Base-by-base conservation (phyloP, 2,329 filamentous ascomycete species). In the Hypocrella siamensis region DNA sequence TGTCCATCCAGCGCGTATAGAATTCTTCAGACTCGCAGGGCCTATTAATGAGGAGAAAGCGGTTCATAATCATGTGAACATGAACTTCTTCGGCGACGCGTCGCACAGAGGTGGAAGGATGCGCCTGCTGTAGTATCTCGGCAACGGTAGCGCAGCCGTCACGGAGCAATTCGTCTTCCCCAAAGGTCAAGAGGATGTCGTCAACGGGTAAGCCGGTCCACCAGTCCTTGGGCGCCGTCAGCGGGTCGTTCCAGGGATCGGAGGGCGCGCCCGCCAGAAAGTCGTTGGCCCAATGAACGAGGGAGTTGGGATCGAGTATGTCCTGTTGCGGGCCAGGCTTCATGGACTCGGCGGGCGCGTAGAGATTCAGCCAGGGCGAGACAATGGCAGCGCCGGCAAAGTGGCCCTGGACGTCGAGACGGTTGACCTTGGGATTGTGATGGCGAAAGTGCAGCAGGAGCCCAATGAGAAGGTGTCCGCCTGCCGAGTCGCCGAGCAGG, bases 191-290 rank as follows among this genome's bases (percentile, higher is more conserved):
- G 17, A 36, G 14, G 15, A 36, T 28, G 16, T 28, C 19, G 16
- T 33, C 27, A 12, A 36, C 16, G 12, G 34, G 34, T 10, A 36
- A 12, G 15, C 18, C 31, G 12, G 15, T 12, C 34, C 34, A 36
- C 34, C 34, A 36, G 3, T 33, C 34, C 6, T 10, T 16, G 15
- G 34, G 34, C 15, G 34, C 34, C 9, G 31, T 33, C 24, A 36
- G 17, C n/a, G 34, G 34, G 19, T 36, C 34, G 12, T 31, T 36
- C 34, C 34, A 36, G 4, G 19, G 19, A 18, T 36, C 34, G 6
- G 31, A 16, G 7, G 31, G 27, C 12, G 34, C 31, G 11, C 24
- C 27, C 4, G 14, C 31, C 14, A 36, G 25, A 12, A 30, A 36
- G 11, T 15, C 12, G 21, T 10, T 18, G 6, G 34, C 31, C 31